Evolutionary conservation across 2,329 filamentous ascomycete species (phyloP).

Genomic region (Neonectria neomacrospora): DNA sequence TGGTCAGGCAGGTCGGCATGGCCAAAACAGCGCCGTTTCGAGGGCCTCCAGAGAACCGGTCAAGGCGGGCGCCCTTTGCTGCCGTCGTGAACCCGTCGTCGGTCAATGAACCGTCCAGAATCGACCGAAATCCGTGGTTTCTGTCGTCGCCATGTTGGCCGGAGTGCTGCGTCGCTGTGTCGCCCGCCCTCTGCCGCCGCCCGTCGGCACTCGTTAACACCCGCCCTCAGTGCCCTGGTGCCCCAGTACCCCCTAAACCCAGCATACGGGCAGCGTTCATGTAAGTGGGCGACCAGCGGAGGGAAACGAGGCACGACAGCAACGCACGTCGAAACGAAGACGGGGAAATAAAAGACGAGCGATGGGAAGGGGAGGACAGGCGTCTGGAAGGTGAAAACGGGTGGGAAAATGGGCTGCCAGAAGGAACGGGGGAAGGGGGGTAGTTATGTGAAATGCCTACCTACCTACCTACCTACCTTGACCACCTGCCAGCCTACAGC

Average conservation of each 20-base stretch:
- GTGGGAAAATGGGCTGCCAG: slow-evolving; percentile 44
- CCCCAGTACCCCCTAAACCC: slow-evolving; percentile 30
- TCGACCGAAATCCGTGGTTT: slow-evolving; percentile 17
- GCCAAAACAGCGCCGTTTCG: slow-evolving; percentile 42
- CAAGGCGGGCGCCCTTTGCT: slow-evolving; percentile 32
- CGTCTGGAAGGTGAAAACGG: slow-evolving; percentile 41
- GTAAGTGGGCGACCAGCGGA: slow-evolving; percentile 39
- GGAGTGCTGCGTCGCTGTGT: slow-evolving; percentile 5
- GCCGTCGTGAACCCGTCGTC: slow-evolving; percentile 29
- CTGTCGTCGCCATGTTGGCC: slow-evolving; percentile 18
- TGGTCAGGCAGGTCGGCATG: slow-evolving; percentile 45
- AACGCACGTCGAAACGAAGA: slow-evolving; percentile 32
- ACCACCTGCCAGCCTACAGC: slow-evolving; percentile 32
- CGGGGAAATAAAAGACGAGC: slow-evolving; percentile 15
- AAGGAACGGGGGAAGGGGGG: slow-evolving; percentile 51
- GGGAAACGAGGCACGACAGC: slow-evolving; percentile 36
- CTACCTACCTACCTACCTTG: slow-evolving; percentile 24
- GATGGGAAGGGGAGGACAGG: slow-evolving; percentile 33
- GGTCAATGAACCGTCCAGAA: slow-evolving; percentile 11
- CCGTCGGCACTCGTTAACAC: slow-evolving; percentile 29
- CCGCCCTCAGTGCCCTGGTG: slow-evolving; percentile 23
- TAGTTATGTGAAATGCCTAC: slow-evolving; percentile 52
- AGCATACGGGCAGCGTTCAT: slow-evolving; percentile 38
- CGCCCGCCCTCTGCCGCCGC: neutral
- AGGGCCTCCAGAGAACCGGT: slow-evolving; percentile 40